Evolutionary conservation across 805 yeast species (phyloP), one percentile per base, ranked within the genome.

Genomic region (Clavispora asparagi): DNA sequence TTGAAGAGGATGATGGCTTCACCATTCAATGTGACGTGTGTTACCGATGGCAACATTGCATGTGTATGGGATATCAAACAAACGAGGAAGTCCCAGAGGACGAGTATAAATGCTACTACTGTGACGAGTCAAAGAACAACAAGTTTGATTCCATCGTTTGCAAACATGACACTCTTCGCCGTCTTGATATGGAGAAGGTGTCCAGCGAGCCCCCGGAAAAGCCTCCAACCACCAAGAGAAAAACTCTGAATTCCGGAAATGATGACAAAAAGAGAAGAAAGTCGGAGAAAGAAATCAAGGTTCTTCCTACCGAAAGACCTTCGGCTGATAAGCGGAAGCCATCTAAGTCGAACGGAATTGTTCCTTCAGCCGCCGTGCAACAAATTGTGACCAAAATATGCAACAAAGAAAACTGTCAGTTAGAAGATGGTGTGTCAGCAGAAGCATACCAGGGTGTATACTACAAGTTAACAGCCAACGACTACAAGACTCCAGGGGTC

Each of bases 11-110:
- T 65, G 94, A 92, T 56, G 97, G 97, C 0, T 85, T 88, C 59
- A 91, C 95, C 23, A 87, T 94, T 51, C 98, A 94, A 67, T 94
- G 99, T 68, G 97, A 90, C 62, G 76, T 80, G 30, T 91, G 98
- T 64, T 83, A 79, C 63, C 79, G 96, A 51, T 91, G 97, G 97
- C 97, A 91, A 62, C 98, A 91, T 67, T 90, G 94, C 26, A 73
- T 79, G n/a, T 91, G 98, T 65, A 87, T 89, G 79, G 85, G 85
- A 7, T 87, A 87, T 47, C 73, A 73, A 39, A 78, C 83, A 39
- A 80, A 78, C 47, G 85, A 79, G 35, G 83, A 85, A 42, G 95
- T 83, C 0, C 96, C 96, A 0, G 96, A 89, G 46, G 81, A 80
- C 44, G 74, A 67, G 46, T 91, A 86, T 60, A 70, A 79, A 27